Evolutionary conservation across 495 filamentous ascomycete species (phyloP).

Genomic region (Hyaloscypha finlandica): DNA sequence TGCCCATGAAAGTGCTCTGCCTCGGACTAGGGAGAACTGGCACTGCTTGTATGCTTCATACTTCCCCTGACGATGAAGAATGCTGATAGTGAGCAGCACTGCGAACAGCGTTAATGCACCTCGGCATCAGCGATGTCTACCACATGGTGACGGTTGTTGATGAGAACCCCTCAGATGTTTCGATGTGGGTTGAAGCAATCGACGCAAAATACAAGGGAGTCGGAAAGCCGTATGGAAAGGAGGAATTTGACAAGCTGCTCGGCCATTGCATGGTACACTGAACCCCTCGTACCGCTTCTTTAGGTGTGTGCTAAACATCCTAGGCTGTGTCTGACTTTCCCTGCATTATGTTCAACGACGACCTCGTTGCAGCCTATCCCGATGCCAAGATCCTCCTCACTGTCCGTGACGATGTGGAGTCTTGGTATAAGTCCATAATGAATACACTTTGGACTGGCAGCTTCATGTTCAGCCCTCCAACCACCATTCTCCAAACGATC

Average conservation of each 20-base stretch:
- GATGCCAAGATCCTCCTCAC: conserved; percentile 49
- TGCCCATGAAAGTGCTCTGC: conserved; percentile 27
- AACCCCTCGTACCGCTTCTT: background rate
- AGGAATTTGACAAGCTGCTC: conserved; percentile 41
- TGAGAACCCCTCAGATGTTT: conserved; percentile 25
- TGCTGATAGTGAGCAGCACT: background rate
- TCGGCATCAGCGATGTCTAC: conserved; percentile 26
- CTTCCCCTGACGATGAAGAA: background rate
- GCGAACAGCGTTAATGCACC: conserved; percentile 18
- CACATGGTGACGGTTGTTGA: conserved; percentile 9
- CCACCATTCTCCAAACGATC: background rate
- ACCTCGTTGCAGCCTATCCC: conserved; percentile 48
- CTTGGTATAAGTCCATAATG: conserved; percentile 40
- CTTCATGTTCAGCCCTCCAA: conserved; percentile 3
- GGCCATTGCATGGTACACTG: conserved; percentile 36
- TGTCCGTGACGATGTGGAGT: conserved; percentile 35
- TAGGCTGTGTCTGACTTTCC: conserved; percentile 43
- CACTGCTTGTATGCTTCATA: conserved; percentile 17
- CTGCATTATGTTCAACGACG: conserved; percentile 37
- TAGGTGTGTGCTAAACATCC: background rate
- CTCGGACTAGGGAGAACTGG: conserved; percentile 27
- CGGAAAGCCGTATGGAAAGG: conserved; percentile 18
- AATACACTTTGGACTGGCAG: conserved; percentile 3
- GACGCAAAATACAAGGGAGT: conserved; percentile 20
- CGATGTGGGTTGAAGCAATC: conserved; percentile 22